Evolutionary conservation across 352 stramenopile genomes (phyloP).

Genomic region (Globisporangium cederbergense): DNA sequence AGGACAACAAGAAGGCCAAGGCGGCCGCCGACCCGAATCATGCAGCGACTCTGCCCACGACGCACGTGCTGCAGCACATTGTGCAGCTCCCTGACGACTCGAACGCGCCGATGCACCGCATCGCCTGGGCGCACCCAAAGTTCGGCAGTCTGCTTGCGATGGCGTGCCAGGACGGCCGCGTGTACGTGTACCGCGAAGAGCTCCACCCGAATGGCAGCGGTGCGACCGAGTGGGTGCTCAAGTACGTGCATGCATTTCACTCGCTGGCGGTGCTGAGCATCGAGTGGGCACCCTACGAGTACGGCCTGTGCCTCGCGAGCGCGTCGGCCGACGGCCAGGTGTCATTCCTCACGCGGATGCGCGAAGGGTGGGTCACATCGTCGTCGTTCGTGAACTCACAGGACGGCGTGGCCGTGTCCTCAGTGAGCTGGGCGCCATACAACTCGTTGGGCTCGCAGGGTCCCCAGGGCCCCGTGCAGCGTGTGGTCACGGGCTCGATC

Average conservation of each 20-base stretch:
- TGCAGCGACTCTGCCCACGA: background rate
- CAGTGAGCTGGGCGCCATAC: slow-evolving; percentile 85
- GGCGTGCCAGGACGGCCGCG: slow-evolving; percentile 74
- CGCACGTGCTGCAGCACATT: slow-evolving; percentile 56
- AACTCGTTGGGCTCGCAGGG: slow-evolving; percentile 82
- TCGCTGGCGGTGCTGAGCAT: slow-evolving; percentile 73
- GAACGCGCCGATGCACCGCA: slow-evolving; percentile 64
- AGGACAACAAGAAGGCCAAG: slow-evolving; percentile 17
- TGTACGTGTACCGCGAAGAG: slow-evolving; percentile 85
- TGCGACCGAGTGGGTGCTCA: slow-evolving; percentile 68
- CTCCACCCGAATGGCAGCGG: slow-evolving; percentile 48
- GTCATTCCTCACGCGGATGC: slow-evolving; percentile 77
- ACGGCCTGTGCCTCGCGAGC: slow-evolving; percentile 76
- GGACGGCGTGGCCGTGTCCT: slow-evolving; percentile 67
- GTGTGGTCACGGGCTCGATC: slow-evolving; percentile 69
- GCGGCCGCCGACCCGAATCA: background rate
- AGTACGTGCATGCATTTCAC: slow-evolving; percentile 77
- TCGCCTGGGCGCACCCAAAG: slow-evolving; percentile 84
- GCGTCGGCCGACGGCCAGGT: slow-evolving; percentile 80
- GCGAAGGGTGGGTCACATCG: slow-evolving; percentile 76
- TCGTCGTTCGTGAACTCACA: slow-evolving; percentile 77
- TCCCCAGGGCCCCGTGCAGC: slow-evolving; percentile 55
- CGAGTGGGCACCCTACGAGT: slow-evolving; percentile 85
- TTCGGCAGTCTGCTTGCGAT: slow-evolving; percentile 80
- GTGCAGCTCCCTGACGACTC: slow-evolving; percentile 66